These are phyloP conservation scores for Lipomyces orientalis DNA, from an alignment of 805 yeast species.

Conservation along the genomic window DNA sequence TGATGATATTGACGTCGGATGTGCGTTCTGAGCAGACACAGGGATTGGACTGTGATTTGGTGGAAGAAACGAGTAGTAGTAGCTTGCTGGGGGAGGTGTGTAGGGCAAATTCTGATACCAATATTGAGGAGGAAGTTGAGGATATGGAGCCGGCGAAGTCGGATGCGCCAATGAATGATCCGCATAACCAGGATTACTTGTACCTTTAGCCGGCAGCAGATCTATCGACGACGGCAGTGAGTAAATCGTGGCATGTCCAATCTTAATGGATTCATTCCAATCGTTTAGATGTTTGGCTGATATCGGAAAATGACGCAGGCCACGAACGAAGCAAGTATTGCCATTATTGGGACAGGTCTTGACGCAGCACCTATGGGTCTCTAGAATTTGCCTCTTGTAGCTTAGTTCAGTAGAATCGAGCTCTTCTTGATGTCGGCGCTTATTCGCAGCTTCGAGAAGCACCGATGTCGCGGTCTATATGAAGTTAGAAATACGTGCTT, in stretches of 20 bases:
- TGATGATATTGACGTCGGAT: background rate
- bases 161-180: background rate
- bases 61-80: background rate
- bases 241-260: constrained; percentile 2
- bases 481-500: background rate
- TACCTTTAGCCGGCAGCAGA: background rate
- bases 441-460: constrained; percentile 6
- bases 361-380: background rate
- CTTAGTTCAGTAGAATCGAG: background rate
- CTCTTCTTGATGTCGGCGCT: constrained; percentile 4
- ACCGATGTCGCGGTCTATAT: background rate
- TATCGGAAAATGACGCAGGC: constrained; percentile 4
- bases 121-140: constrained; percentile 4
- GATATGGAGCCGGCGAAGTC: background rate
- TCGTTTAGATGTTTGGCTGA: constrained; percentile 2
- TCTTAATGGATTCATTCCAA: constrained; percentile 3
- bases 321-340: constrained; percentile 7
- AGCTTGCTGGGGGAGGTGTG: background rate
- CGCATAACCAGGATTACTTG: constrained; percentile 1
- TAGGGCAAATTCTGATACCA: background rate
- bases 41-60: background rate
- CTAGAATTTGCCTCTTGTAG: background rate
- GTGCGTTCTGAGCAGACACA: background rate
- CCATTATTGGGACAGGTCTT: background rate
- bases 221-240: background rate